A percentile compares a stretch with the other conserved stretches of the same genome.
phyloP scores from a whole-genome alignment of 371 early-diverging fungal genomes.

The Circinella umbellata region DNA sequence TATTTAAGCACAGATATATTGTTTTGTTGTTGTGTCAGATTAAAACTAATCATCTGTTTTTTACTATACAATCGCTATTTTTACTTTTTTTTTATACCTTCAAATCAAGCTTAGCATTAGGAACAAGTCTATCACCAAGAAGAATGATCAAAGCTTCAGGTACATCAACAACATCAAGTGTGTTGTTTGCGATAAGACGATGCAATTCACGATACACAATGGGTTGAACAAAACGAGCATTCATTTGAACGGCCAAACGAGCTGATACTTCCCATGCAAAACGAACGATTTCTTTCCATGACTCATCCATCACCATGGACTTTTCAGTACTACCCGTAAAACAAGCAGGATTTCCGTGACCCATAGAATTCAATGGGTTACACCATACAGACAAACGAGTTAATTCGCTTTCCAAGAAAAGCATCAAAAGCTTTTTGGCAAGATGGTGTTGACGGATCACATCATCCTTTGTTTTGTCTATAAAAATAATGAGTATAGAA shows the following conservation, averaged over 20 bases:
- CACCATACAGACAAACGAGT: constrained; percentile 83
- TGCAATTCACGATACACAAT: constrained; percentile 73
- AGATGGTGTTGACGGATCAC: constrained; percentile 34
- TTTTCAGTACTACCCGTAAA: constrained; percentile 50
- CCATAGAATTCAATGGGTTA: constrained; percentile 66
- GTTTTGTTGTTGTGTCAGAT: not conserved
- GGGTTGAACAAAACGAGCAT: constrained; percentile 73
- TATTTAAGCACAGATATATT: not conserved
- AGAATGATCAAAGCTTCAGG: constrained; percentile 79
- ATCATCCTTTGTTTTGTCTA: constrained; percentile 48
- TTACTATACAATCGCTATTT: not conserved
- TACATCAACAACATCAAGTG: constrained; percentile 72
- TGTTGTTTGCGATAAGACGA: constrained; percentile 64
- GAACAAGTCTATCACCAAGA: constrained; percentile 57
- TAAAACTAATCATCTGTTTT: no score
- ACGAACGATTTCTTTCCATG: constrained; percentile 77
- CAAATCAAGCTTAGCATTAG: constrained; percentile 45
- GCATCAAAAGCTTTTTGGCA: constrained; percentile 61
- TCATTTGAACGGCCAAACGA: constrained; percentile 78
- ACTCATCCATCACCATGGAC: constrained; percentile 48
- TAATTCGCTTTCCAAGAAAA: constrained; percentile 90
- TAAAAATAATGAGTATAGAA: not conserved
- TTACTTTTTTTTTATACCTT: constrained; percentile 23
- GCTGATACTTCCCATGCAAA: constrained; percentile 87
- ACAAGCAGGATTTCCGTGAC: constrained; percentile 47